phyloP scores from a whole-genome alignment of 164 flowering plant genomes.

The Liriodendron chinense region DNA sequence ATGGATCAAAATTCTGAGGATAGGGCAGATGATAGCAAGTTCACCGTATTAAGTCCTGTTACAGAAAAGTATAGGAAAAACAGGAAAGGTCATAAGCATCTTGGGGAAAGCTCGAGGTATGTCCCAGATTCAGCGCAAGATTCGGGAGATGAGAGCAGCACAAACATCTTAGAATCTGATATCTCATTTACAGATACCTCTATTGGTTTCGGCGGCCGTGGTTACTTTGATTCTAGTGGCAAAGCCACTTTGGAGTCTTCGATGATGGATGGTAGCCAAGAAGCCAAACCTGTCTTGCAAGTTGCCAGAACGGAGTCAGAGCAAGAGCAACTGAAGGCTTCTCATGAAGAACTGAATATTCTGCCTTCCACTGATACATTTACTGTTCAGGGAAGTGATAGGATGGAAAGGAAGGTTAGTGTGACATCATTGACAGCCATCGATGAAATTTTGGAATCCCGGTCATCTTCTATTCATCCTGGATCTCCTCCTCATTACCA shows the following conservation, averaged over 20 bases:
- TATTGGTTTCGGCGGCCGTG: conserved; percentile 25
- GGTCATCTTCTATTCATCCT: conserved; percentile 39
- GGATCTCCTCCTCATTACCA: conserved; percentile 89
- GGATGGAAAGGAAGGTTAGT: conserved; percentile 19
- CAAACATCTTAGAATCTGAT: conserved; percentile 44
- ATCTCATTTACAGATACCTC: conserved; percentile 38
- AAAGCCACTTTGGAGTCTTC: conserved; percentile 25
- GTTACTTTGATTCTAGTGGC: conserved; percentile 21
- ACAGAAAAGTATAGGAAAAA: conserved; percentile 27
- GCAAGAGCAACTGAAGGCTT: conserved; percentile 23
- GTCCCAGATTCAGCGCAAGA: conserved; percentile 38
- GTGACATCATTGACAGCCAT: conserved; percentile 27
- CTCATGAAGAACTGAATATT: neutral
- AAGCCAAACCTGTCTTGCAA: conserved; percentile 11
- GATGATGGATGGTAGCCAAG: conserved; percentile 19
- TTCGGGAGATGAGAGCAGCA: conserved; percentile 56
- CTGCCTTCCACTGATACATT: conserved; percentile 16
- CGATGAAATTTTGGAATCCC: conserved; percentile 43
- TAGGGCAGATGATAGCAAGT: conserved; percentile 22
- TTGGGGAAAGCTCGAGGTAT: conserved; percentile 50
- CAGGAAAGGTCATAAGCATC: conserved; percentile 23
- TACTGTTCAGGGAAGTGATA: conserved; percentile 11
- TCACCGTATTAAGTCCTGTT: conserved; percentile 17
- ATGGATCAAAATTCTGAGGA: conserved; percentile 54
- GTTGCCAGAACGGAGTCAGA: conserved; percentile 15